phyloP scores from a whole-genome alignment of 495 filamentous ascomycete genomes.

The Podospora pseudopauciseta region DNA sequence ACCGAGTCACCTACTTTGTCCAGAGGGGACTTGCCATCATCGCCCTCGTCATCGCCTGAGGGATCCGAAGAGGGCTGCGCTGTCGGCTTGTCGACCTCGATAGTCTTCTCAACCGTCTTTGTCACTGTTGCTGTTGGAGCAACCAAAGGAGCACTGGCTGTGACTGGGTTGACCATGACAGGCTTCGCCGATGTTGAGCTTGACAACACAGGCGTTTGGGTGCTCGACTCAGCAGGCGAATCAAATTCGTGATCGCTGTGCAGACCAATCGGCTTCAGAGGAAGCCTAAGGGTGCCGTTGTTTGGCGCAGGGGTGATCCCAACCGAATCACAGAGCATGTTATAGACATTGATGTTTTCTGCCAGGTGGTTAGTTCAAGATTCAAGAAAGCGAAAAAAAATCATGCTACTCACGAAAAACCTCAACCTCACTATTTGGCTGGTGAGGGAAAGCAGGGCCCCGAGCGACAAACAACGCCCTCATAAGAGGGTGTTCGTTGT shows the following conservation, averaged over 20 bases:
- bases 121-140: constrained; percentile 9
- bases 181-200: constrained; percentile 21
- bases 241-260: constrained; percentile 44
- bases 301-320: constrained; percentile 65
- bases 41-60: constrained; percentile 15
- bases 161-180: constrained; percentile 17
- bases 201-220: neutral
- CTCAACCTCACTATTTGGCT: constrained; percentile 72
- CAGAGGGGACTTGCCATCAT: constrained; percentile 17
- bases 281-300: constrained; percentile 84
- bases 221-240: constrained; percentile 34
- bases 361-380: constrained; percentile 11
- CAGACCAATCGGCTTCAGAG: constrained; percentile 64
- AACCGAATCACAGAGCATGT: constrained; percentile 84
- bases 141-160: constrained; percentile 6
- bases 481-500: constrained; percentile 87
- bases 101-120: constrained; percentile 7
- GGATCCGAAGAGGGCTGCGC: constrained; percentile 21
- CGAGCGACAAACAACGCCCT: constrained; percentile 85
- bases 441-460: constrained; percentile 83
- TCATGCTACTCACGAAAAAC: constrained; percentile 68
- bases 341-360: constrained; percentile 96
- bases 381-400: neutral
- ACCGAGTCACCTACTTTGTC: constrained; percentile 27
- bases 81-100: constrained; percentile 23